Conservation (phyloP, 108 stramenopile genomes). For the Asterionellopsis glacialis region DNA sequence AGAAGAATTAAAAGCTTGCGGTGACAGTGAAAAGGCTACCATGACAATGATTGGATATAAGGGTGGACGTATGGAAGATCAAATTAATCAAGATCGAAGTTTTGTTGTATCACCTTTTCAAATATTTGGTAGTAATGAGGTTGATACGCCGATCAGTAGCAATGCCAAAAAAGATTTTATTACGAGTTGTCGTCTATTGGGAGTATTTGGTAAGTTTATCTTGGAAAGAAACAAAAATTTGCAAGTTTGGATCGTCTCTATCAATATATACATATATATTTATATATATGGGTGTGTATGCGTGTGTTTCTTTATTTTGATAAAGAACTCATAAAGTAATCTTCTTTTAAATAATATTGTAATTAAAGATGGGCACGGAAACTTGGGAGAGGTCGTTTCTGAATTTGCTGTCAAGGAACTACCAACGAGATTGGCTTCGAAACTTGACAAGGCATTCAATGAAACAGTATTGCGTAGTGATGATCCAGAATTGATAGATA, state of each 20-base stretch:
- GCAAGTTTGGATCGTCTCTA: no score
- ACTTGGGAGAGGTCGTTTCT: conserved; percentile 46
- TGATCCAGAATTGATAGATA: neutral
- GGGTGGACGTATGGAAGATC: conserved; percentile 39
- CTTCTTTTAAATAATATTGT: no score
- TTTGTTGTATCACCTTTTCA: conserved; percentile 37
- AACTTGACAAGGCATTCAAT: conserved; percentile 10
- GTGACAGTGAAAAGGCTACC: conserved; percentile 36
- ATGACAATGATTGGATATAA: conserved; percentile 62
- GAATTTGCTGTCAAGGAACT: conserved; percentile 40
- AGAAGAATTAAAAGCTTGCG: conserved; percentile 21
- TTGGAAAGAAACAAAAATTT: no score
- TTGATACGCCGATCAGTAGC: neutral
- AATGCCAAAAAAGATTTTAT: neutral
- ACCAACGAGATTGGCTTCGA: conserved; percentile 40
- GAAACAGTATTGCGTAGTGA: neutral
- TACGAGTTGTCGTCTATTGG: neutral
- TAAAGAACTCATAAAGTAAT: no score
- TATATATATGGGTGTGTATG: no score
- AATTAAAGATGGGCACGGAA: conserved; percentile 67
- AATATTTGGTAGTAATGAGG: neutral
- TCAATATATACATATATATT: no score
- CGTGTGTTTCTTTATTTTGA: no score
- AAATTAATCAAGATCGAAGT: conserved; percentile 66
- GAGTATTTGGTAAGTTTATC: neutral